Percentiles rank a stretch among this genome's conserved stretches.
Conservation (phyloP, 257 asterid species). For the Ballota nigra region DNA sequence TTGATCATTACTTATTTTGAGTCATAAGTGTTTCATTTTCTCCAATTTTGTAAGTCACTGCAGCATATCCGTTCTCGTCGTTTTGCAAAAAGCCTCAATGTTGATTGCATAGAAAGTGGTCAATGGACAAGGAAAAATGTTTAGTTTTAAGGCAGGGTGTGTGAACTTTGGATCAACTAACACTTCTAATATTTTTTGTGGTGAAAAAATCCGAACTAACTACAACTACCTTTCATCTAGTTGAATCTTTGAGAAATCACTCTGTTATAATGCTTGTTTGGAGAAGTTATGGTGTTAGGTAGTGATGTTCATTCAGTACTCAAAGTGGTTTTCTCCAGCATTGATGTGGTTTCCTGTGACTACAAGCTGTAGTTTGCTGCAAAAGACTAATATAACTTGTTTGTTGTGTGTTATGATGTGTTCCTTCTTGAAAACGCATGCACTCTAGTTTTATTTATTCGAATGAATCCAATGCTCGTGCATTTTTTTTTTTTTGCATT, state of each 20-base stretch:
- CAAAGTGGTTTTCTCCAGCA: neutral
- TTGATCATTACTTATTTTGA: neutral
- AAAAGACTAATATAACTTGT: neutral
- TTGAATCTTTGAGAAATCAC: neutral
- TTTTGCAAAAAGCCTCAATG: neutral
- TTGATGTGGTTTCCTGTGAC: conserved; percentile 3
- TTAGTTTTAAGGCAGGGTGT: neutral
- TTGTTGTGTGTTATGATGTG: neutral
- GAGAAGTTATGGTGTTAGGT: neutral
- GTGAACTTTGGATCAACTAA: neutral
- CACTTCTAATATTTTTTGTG: neutral
- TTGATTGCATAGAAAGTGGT: conserved; percentile 3
- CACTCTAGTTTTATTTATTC: neutral
- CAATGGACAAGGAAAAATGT: conserved; percentile 8
- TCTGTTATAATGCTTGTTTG: neutral
- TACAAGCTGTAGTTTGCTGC: conserved; percentile 1
- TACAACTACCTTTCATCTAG: neutral
- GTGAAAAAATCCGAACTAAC: neutral
- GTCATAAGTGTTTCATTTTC: neutral
- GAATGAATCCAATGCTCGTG: neutral
- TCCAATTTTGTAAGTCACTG: neutral
- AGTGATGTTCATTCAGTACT: neutral
- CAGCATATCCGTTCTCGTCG: neutral
- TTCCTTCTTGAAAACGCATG: conserved; percentile 7
- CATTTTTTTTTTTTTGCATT: conserved; percentile 2